Evolutionary conservation across 805 yeast genomes (phyloP).

Genomic region (Barnettozyma salicaria): DNA sequence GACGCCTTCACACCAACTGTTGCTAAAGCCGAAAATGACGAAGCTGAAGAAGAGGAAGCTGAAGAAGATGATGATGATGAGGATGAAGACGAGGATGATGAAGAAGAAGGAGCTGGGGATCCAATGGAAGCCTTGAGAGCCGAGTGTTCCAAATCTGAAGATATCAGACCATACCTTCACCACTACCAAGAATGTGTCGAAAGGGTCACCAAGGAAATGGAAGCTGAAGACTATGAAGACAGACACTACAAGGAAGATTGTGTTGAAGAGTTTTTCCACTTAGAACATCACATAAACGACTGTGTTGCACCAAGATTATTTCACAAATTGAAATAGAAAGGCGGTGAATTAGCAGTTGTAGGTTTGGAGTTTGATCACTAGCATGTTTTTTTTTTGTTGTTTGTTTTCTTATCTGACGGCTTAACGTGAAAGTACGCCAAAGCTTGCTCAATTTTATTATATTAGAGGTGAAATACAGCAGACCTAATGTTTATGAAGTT

Average conservation of each 20-base stretch:
- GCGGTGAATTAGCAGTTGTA: too few relatives aligned
- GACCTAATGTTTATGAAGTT: too few relatives aligned
- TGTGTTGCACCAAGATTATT: slow-evolving; percentile 88
- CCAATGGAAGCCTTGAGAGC: slow-evolving; percentile 57
- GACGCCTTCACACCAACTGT: slow-evolving; percentile 73
- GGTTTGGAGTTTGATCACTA: slow-evolving; percentile 1
- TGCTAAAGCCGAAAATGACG: slow-evolving; percentile 68
- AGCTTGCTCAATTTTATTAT: too few relatives aligned
- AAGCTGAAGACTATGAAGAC: slow-evolving; percentile 78
- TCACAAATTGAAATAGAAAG: slow-evolving; percentile 73
- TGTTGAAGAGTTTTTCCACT: slow-evolving; percentile 96
- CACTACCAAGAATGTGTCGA: slow-evolving; percentile 93
- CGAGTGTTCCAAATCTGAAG: slow-evolving; percentile 62
- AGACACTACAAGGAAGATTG: slow-evolving; percentile 90
- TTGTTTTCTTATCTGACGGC: slow-evolving; percentile 3
- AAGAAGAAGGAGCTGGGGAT: slow-evolving; percentile 64
- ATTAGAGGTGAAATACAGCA: too few relatives aligned
- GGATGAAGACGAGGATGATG: slow-evolving; percentile 65
- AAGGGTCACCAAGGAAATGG: slow-evolving; percentile 84
- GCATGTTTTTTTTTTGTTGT: slow-evolving; percentile 3
- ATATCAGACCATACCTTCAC: slow-evolving; percentile 70
- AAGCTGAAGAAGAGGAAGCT: slow-evolving; percentile 26
- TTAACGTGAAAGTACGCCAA: too few relatives aligned
- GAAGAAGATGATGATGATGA: slow-evolving; percentile 38
- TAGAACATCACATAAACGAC: slow-evolving; percentile 88